phyloP scores from a whole-genome alignment of 1,284 basidiomycete species.

The Xerocomus nothofagi region DNA sequence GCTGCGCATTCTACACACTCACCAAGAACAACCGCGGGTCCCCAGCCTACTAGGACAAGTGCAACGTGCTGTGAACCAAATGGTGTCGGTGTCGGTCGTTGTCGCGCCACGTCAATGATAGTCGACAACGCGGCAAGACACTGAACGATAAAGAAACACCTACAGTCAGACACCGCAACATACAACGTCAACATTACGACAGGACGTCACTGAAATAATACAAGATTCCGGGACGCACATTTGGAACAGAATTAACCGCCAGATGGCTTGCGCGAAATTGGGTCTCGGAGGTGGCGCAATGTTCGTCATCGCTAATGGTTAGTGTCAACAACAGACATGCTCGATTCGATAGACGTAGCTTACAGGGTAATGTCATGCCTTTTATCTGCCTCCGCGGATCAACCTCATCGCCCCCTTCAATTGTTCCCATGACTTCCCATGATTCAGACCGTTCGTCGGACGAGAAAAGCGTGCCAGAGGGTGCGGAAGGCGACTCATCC shows the following conservation, averaged over 20 bases:
- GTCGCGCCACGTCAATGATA: constrained; percentile 27
- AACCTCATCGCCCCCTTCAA: not conserved
- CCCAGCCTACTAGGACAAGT: constrained; percentile 33
- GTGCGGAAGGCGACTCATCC: not conserved
- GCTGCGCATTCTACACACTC: constrained; percentile 4
- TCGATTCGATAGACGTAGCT: not conserved
- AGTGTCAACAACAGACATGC: not conserved
- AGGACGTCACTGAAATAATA: not conserved
- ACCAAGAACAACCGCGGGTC: constrained; percentile 32
- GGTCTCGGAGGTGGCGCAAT: not conserved
- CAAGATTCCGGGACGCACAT: constrained; percentile 13
- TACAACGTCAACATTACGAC: not conserved
- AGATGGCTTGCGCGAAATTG: constrained; percentile 30
- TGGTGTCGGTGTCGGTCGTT: constrained; percentile 24
- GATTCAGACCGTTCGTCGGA: not conserved
- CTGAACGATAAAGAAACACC: constrained; percentile 27
- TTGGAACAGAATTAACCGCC: constrained; percentile 34
- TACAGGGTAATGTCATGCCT: constrained; percentile 10
- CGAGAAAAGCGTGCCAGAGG: not conserved
- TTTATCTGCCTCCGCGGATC: not conserved
- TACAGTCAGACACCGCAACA: constrained; percentile 1
- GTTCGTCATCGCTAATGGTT: constrained; percentile 1
- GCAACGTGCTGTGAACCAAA: constrained; percentile 36
- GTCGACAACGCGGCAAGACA: constrained; percentile 33
- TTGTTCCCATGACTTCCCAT: constrained; percentile 4